Evolutionary conservation across 1,139 yeast genomes (phyloP), one percentile per base, ranked within the genome.

Genomic region (Suhomyces yuchorum): DNA sequence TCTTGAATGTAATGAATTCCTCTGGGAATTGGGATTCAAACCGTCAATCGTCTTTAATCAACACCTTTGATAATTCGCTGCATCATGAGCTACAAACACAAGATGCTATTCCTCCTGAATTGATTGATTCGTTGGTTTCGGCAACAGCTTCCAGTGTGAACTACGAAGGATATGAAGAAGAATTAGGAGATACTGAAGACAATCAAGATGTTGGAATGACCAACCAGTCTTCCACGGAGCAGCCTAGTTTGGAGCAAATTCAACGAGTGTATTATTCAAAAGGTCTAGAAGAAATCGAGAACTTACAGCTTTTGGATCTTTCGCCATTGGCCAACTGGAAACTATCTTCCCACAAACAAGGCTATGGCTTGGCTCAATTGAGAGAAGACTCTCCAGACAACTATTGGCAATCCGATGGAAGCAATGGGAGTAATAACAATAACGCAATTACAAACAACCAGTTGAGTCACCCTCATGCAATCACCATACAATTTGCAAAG

Each of bases 371-470:
- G 11, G 70, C 70, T 19, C 86, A 85, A 56, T 72, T 93, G 9
- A 71, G 95, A 30, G 90, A 87, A 46, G 95, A 89, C 59, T 79
- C 84, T 15, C 87, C 96, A 0, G 77, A 78, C 37, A 71, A 85
- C 3, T 92, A 77, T 63, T 95, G 99, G 99, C 99, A 95, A 64
- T 87, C 96, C 44, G 99, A 95, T 64, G 99, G 98, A 2, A 71
- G 75, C 51, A 63, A 59, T 40, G 54, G 55, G 8, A 51, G 44
- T 42, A 50, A 57, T 34, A 57, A 59, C 48, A 57, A 61, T 28
- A 67, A 67, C 30, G 61, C 70, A 12, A 56, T 64, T 18, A 61
- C 68, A 37, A 68, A 66, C 48, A 68, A 66, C 47, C 76, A 73
- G 44, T 56, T 75, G 26, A 77, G 81, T n/a, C 91, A 86, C 56